phyloP scores from a whole-genome alignment of 768 basidiomycete species.

The Auricularia sp. region DNA sequence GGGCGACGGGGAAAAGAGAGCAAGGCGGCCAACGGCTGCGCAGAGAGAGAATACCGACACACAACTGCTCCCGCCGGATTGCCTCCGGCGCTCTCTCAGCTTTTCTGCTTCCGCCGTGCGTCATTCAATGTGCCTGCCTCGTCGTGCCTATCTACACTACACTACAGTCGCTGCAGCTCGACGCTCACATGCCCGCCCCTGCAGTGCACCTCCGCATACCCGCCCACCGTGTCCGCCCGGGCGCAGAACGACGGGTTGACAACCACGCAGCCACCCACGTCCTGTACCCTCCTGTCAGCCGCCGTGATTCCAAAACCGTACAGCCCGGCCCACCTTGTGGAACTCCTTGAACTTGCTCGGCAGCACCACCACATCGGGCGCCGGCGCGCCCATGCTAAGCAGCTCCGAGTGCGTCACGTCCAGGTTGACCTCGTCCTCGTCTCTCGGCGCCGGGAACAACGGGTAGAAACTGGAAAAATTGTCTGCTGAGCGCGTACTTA shows the following conservation, averaged over 20 bases:
- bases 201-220: neutral
- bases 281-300: slow-evolving; percentile 29
- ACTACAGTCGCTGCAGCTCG: too few species aligned
- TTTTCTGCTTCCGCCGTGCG: too few species aligned
- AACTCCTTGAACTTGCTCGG: slow-evolving; percentile 89
- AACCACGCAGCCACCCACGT: slow-evolving; percentile 64
- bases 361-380: slow-evolving; percentile 77
- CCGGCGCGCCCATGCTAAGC: slow-evolving; percentile 37
- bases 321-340: slow-evolving; percentile 50
- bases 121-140: too few species aligned
- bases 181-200: neutral
- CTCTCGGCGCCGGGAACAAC: slow-evolving; percentile 71
- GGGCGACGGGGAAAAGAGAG: too few species aligned
- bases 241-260: slow-evolving; percentile 76
- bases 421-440: slow-evolving; percentile 74
- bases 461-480: slow-evolving; percentile 73
- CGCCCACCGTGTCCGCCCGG: slow-evolving; percentile 7
- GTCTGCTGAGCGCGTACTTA: slow-evolving; percentile 1
- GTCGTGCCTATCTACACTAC: too few species aligned
- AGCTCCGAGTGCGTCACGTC: slow-evolving; percentile 70
- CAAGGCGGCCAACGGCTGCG: too few species aligned
- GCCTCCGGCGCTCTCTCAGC: too few species aligned
- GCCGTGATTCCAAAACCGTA: neutral
- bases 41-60: too few species aligned
- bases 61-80: too few species aligned